Conservation (phyloP, 345 rosid genomes). For the Kernera saxatilis region DNA sequence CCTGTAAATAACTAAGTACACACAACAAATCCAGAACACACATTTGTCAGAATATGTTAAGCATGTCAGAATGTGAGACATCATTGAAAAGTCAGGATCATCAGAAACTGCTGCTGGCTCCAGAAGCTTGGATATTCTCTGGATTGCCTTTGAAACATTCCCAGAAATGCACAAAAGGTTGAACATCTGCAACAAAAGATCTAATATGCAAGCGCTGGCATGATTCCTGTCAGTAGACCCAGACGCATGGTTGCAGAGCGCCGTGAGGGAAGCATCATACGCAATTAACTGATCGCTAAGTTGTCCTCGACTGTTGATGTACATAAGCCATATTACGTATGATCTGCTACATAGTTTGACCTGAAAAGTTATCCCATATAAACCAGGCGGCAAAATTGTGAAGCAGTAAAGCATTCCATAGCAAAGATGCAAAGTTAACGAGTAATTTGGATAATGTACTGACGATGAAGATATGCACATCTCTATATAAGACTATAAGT, state of each 20-base stretch:
- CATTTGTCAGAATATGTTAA: constrained; percentile 86
- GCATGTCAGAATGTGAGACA: constrained; percentile 77
- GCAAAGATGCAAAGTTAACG: background rate
- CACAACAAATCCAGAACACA: constrained; percentile 98
- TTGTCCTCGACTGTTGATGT: constrained; percentile 71
- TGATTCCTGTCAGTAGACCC: constrained; percentile 36
- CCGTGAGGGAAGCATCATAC: constrained; percentile 62
- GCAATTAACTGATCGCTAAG: constrained; percentile 66
- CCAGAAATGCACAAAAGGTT: constrained; percentile 74
- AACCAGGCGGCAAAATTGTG: background rate
- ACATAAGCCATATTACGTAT: constrained; percentile 84
- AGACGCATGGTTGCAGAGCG: constrained; percentile 47
- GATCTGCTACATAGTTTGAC: constrained; percentile 61
- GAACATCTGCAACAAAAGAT: constrained; percentile 86
- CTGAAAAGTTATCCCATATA: constrained; percentile 54
- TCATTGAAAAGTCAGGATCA: constrained; percentile 52
- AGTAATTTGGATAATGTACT: background rate
- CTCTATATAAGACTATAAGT: background rate
- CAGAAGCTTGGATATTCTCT: constrained; percentile 43
- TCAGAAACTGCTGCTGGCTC: constrained; percentile 44
- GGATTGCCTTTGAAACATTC: constrained; percentile 54
- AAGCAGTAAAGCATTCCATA: background rate
- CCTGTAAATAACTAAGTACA: constrained; percentile 96
- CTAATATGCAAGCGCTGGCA: constrained; percentile 81
- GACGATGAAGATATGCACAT: background rate